Evolutionary conservation across 176 grass and related monocot species (phyloP).

Genomic region (Pontederia paniculata): DNA sequence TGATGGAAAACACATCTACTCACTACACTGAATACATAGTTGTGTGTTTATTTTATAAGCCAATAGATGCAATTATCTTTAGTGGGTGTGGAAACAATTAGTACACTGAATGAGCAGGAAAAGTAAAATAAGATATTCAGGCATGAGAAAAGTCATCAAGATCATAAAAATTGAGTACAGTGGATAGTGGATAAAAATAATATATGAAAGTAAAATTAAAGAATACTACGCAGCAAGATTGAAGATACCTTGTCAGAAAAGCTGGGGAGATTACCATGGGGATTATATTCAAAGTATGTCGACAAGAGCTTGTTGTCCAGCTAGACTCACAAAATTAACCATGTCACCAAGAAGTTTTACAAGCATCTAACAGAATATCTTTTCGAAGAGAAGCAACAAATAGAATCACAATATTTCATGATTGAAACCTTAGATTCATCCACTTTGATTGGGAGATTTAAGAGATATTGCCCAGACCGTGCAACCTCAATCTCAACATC

Average conservation of each 20-base stretch:
- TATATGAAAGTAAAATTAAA: too few species aligned
- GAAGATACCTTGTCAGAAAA: conserved; percentile 64
- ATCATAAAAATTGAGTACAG: too few species aligned
- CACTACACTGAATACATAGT: too few species aligned
- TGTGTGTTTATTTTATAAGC: too few species aligned
- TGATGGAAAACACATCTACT: too few species aligned
- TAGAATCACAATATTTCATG: too few species aligned
- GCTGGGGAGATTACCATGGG: conserved; percentile 38
- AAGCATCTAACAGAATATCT: too few species aligned
- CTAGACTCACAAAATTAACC: conserved; percentile 15
- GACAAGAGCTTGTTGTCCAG: conserved; percentile 58
- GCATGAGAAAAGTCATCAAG: conserved; percentile 6
- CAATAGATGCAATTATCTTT: too few species aligned
- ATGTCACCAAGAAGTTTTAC: too few species aligned
- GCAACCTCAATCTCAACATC: conserved; percentile 82
- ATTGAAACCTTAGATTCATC: conserved; percentile 69
- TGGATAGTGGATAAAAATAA: too few species aligned
- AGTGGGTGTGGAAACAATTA: too few species aligned
- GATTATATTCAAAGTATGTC: conserved; percentile 57
- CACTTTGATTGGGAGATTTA: conserved; percentile 91
- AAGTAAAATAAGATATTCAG: neutral
- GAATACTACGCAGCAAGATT: too few species aligned
- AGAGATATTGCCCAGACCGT: conserved; percentile 79
- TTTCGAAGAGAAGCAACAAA: conserved; percentile 7
- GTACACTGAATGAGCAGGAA: neutral